A percentile compares a stretch with the other conserved stretches of the same genome.
These are phyloP conservation scores for Ophiostoma perfectum DNA, from an alignment of 2,329 filamentous ascomycete genomes.

Conservation along the genomic window DNA sequence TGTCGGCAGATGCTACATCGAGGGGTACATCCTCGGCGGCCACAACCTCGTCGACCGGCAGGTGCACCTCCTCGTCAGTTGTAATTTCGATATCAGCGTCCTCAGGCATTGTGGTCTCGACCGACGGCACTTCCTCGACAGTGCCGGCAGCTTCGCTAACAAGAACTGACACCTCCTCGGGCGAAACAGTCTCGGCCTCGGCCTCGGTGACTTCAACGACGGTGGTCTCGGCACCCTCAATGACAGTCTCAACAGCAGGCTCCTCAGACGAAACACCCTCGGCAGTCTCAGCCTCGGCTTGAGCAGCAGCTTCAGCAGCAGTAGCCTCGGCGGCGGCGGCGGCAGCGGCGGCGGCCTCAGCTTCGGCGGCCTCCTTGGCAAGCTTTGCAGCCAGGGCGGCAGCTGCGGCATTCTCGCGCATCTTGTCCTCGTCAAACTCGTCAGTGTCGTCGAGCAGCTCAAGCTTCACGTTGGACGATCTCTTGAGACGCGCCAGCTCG, in stretches of 20 bases:
- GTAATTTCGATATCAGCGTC: slow-evolving; percentile 18
- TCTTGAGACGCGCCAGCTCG: slow-evolving; percentile 74
- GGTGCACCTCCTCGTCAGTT: slow-evolving; percentile 18
- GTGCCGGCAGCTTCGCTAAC: slow-evolving; percentile 28
- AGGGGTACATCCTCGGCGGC: slow-evolving; percentile 23
- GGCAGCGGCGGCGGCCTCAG: slow-evolving; percentile 16
- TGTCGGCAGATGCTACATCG: slow-evolving; percentile 19
- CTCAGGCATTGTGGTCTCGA: slow-evolving; percentile 27
- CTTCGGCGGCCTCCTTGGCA: slow-evolving; percentile 26
- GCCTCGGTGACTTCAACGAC: neutral
- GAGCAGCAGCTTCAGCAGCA: slow-evolving; percentile 9
- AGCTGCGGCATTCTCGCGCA: slow-evolving; percentile 39
- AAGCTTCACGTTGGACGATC: slow-evolving; percentile 80
- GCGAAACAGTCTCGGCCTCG: slow-evolving; percentile 16
- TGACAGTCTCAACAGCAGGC: neutral
- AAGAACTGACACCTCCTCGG: slow-evolving; percentile 34
- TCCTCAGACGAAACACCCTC: neutral
- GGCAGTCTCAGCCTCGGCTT: neutral
- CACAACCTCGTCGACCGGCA: slow-evolving; percentile 26
- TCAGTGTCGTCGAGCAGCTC: slow-evolving; percentile 66
- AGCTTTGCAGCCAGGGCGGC: slow-evolving; percentile 39
- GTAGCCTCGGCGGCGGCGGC: slow-evolving; percentile 8
- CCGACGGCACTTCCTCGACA: slow-evolving; percentile 4
- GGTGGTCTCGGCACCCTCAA: slow-evolving; percentile 8
- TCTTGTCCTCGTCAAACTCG: slow-evolving; percentile 67